Conservation (phyloP, 768 basidiomycete genomes). For the Leucosporidium yakuticum region DNA sequence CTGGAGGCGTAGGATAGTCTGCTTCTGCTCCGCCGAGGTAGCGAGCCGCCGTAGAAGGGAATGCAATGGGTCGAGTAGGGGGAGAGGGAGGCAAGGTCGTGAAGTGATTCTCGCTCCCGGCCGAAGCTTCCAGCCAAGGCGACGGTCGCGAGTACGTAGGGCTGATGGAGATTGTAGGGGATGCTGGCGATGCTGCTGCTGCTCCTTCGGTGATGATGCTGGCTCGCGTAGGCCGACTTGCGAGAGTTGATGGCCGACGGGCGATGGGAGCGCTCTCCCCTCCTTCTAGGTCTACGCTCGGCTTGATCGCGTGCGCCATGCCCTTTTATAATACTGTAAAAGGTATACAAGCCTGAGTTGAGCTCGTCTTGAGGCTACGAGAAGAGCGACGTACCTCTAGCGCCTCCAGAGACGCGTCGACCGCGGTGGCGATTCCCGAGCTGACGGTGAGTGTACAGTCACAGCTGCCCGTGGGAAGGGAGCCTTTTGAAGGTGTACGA, state of each 20-base stretch:
- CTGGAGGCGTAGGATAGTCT: background rate
- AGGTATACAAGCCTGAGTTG: background rate
- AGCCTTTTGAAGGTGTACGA: background rate
- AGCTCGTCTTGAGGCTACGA: background rate
- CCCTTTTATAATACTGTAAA: background rate
- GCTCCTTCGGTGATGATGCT: background rate
- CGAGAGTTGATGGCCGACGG: conserved; percentile 6
- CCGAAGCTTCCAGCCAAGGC: background rate
- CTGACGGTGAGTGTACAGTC: background rate
- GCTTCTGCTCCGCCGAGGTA: background rate
- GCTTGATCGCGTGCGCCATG: conserved; percentile 7
- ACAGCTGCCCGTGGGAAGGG: background rate
- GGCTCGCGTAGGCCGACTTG: conserved; percentile 1
- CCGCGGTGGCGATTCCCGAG: background rate
- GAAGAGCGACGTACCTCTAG: background rate
- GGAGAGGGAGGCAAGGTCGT: conserved; percentile 20
- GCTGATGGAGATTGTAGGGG: background rate
- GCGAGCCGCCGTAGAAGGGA: background rate
- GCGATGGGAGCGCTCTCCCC: conserved; percentile 10
- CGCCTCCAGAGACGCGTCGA: background rate
- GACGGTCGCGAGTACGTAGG: background rate
- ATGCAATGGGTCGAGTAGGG: background rate
- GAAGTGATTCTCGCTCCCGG: conserved; percentile 10
- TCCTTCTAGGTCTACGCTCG: conserved; percentile 16
- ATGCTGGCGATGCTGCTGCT: background rate